A percentile compares a stretch with the other conserved stretches of the same genome.
Evolutionary conservation across 2,329 filamentous ascomycete species (phyloP).

Genomic region (Scopulariopsis brevicaulis): DNA sequence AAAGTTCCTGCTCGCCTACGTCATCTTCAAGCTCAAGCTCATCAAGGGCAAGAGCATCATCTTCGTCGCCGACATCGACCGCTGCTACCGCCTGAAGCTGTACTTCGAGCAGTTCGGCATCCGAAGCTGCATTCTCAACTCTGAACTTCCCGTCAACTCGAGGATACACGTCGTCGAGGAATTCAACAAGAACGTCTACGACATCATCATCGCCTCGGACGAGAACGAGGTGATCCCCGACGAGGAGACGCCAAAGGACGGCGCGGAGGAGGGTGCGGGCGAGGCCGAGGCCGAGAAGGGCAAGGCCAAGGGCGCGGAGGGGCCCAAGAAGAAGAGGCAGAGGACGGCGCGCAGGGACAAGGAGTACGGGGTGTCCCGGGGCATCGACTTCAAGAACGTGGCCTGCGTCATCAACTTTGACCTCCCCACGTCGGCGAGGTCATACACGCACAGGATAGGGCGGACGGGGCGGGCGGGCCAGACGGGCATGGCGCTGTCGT

Average conservation of each 20-base stretch:
- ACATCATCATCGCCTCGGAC: constrained; percentile 94
- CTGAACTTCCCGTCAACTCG: constrained; percentile 85
- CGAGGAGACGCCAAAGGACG: constrained; percentile 32
- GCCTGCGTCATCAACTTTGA: constrained; percentile 95
- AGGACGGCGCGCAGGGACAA: constrained; percentile 58
- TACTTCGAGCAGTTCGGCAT: constrained; percentile 97
- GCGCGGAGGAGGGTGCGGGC: constrained; percentile 22
- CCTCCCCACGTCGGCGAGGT: constrained; percentile 75
- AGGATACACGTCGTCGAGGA: constrained; percentile 91
- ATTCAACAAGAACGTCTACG: constrained; percentile 94
- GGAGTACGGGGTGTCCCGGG: constrained; percentile 90
- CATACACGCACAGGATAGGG: constrained; percentile 94
- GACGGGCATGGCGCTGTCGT: constrained; percentile 89
- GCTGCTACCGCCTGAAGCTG: constrained; percentile 82
- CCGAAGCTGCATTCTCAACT: constrained; percentile 86
- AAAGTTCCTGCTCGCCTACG: constrained; percentile 70
- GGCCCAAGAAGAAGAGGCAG: constrained; percentile 45
- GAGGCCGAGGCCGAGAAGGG: constrained; percentile 18
- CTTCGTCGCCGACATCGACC: constrained; percentile 72
- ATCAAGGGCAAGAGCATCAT: constrained; percentile 79
- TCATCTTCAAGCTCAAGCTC: constrained; percentile 57
- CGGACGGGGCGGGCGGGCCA: constrained; percentile 86
- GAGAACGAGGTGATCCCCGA: constrained; percentile 75
- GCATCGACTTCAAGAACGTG: constrained; percentile 95
- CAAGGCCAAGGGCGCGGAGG: constrained; percentile 11